A percentile compares a stretch with the other conserved stretches of the same genome.
phyloP scores from a whole-genome alignment of 73 alveolate species.

The Effrenium voratum region DNA sequence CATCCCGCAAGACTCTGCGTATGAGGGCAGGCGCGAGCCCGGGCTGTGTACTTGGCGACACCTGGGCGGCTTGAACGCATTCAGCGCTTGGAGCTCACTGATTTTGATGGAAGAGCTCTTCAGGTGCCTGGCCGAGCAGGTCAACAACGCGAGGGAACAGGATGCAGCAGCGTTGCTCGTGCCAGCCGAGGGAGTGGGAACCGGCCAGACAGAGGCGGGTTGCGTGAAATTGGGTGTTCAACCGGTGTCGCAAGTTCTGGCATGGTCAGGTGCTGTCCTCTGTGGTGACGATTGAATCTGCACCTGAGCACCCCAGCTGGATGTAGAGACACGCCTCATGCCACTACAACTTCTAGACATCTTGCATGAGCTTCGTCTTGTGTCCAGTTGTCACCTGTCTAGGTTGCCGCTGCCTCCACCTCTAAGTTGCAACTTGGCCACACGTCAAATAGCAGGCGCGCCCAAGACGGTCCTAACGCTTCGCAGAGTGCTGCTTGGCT shows the following conservation, averaged over 20 bases:
- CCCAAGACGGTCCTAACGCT: conserved; percentile 5
- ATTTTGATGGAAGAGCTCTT: not conserved
- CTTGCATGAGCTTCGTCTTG: not conserved
- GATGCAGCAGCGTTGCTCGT: not conserved
- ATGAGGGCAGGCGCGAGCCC: not conserved
- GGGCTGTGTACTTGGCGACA: not conserved
- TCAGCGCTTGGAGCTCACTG: not conserved
- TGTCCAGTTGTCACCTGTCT: not conserved
- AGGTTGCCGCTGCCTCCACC: conserved; percentile 72
- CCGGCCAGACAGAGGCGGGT: not conserved
- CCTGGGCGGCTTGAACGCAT: too few species aligned
- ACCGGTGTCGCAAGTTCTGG: not conserved
- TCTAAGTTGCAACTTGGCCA: conserved; percentile 31
- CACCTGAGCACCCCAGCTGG: not conserved
- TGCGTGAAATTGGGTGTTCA: not conserved
- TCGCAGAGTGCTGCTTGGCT: conserved; percentile 41
- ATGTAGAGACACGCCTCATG: not conserved
- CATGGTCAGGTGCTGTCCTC: not conserved
- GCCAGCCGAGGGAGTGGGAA: not conserved
- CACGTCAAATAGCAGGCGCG: not conserved
- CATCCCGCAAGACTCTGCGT: not conserved
- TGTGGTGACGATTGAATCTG: not conserved
- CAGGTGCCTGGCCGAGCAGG: not conserved
- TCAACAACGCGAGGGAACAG: not conserved
- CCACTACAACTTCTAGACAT: not conserved